These are phyloP conservation scores for Macroventuria anomochaeta DNA, from an alignment of 2,329 filamentous ascomycete species.

Conservation along the genomic window DNA sequence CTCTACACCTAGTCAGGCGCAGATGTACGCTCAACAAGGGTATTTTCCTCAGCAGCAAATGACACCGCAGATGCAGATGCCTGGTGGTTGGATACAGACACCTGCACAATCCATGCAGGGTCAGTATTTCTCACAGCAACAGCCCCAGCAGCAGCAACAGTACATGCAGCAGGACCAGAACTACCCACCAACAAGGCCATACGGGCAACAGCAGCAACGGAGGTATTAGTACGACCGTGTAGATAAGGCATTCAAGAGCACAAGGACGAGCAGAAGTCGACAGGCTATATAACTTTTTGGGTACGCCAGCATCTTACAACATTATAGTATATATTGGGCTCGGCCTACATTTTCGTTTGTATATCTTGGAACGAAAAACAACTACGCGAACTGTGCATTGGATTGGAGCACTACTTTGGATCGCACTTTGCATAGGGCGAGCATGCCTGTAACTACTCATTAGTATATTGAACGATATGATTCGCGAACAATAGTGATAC, in stretches of 20 bases:
- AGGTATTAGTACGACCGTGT: slow-evolving; percentile 14
- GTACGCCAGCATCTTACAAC: slow-evolving; percentile 3
- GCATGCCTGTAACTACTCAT: not conserved
- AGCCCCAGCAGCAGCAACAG: slow-evolving; percentile 13
- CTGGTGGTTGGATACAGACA: slow-evolving; percentile 38
- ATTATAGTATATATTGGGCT: slow-evolving; percentile 11
- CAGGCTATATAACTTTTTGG: not conserved
- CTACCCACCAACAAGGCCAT: slow-evolving; percentile 37
- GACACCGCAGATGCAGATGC: slow-evolving; percentile 35
- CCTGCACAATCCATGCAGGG: slow-evolving; percentile 36
- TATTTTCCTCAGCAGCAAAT: slow-evolving; percentile 39
- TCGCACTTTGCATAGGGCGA: slow-evolving; percentile 8
- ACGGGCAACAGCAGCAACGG: slow-evolving; percentile 36
- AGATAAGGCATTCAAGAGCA: slow-evolving; percentile 5
- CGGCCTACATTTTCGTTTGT: slow-evolving; percentile 1
- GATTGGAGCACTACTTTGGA: slow-evolving; percentile 2
- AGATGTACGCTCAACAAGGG: slow-evolving; percentile 40
- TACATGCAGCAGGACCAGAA: slow-evolving; percentile 21
- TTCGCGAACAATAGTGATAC: not conserved
- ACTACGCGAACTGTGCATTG: not conserved
- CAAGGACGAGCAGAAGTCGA: not conserved
- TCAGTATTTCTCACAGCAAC: slow-evolving; percentile 35
- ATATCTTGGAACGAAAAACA: slow-evolving; percentile 1
- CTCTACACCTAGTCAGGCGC: slow-evolving; percentile 36
- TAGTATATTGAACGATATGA: not conserved